Conservation (phyloP, 1,139 yeast species). For the Diutina catenulata region DNA sequence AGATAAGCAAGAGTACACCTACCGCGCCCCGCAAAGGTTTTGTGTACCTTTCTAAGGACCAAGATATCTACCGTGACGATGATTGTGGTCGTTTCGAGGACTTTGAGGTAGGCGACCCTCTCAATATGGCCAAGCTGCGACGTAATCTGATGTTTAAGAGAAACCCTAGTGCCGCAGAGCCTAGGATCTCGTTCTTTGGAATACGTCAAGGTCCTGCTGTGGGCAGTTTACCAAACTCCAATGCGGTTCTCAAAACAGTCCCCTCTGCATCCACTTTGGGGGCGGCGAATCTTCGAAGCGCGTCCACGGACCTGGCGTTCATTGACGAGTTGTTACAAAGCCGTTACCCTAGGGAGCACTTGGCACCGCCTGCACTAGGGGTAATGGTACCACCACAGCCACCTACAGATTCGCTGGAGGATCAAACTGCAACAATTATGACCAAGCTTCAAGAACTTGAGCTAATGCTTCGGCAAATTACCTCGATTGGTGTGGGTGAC, state of each 20-base stretch:
- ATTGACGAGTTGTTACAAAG: slow-evolving; percentile 1
- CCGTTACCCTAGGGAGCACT: not conserved
- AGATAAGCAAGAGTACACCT: slow-evolving; percentile 12
- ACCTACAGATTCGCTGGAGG: not conserved
- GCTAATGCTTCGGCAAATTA: not conserved
- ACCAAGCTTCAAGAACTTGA: not conserved
- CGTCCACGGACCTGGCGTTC: slow-evolving; percentile 4
- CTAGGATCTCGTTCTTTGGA: not conserved
- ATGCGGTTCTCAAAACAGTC: not conserved
- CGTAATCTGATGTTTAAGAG: not conserved
- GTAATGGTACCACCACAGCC: not conserved
- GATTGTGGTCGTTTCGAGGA: slow-evolving; percentile 14
- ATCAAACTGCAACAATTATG: not conserved
- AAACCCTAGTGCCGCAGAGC: not conserved
- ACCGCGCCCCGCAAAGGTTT: slow-evolving; percentile 19
- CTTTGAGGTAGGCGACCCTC: not conserved
- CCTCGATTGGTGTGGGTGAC: not conserved
- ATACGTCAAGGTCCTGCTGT: not conserved
- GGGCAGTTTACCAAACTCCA: not conserved
- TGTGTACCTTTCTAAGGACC: slow-evolving; percentile 22
- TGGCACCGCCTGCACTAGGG: not conserved
- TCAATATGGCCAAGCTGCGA: not conserved
- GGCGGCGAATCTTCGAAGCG: not conserved
- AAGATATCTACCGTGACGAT: slow-evolving; percentile 19
- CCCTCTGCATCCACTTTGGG: slow-evolving; percentile 1